Conservation (phyloP, 2,329 filamentous ascomycete species). For the Neurospora sp. region DNA sequence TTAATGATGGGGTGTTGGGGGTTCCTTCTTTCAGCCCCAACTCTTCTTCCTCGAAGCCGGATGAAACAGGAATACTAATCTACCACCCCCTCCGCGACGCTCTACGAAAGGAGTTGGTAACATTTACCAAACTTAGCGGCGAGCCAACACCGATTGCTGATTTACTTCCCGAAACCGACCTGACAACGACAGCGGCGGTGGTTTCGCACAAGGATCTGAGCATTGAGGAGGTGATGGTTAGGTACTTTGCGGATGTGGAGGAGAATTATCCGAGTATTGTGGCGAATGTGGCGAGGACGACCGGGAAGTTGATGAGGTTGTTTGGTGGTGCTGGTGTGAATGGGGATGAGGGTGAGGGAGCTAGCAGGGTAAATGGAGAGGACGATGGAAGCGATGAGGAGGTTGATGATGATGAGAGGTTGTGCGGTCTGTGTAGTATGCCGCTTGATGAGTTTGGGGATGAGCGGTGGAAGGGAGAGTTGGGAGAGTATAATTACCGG, state of each 20-base stretch:
- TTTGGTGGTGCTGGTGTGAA: not conserved
- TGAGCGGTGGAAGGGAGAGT: constrained; percentile 52
- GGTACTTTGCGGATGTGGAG: constrained; percentile 83
- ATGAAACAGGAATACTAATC: constrained; percentile 24
- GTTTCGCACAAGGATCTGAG: constrained; percentile 67
- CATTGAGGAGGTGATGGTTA: constrained; percentile 82
- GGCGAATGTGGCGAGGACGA: constrained; percentile 87
- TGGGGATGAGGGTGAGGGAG: constrained; percentile 2
- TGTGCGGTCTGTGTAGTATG: constrained; percentile 63
- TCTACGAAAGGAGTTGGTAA: constrained; percentile 67
- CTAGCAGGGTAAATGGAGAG: too few relatives aligned
- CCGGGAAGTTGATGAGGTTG: constrained; percentile 62
- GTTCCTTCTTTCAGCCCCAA: constrained; percentile 24
- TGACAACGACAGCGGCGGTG: constrained; percentile 25
- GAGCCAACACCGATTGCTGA: constrained; percentile 31
- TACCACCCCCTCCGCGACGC: constrained; percentile 81
- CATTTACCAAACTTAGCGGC: constrained; percentile 49
- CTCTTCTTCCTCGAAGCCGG: too few relatives aligned
- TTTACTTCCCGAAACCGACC: constrained; percentile 33
- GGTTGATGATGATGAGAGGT: constrained; percentile 19
- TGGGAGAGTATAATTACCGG: constrained; percentile 32
- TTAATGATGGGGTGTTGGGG: constrained; percentile 54
- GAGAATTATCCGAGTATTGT: constrained; percentile 83
- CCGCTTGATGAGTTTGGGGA: constrained; percentile 54
- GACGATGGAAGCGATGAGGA: constrained; percentile 3